Conservation (phyloP, 306 rosid species). For the Corylus heterophylla region DNA sequence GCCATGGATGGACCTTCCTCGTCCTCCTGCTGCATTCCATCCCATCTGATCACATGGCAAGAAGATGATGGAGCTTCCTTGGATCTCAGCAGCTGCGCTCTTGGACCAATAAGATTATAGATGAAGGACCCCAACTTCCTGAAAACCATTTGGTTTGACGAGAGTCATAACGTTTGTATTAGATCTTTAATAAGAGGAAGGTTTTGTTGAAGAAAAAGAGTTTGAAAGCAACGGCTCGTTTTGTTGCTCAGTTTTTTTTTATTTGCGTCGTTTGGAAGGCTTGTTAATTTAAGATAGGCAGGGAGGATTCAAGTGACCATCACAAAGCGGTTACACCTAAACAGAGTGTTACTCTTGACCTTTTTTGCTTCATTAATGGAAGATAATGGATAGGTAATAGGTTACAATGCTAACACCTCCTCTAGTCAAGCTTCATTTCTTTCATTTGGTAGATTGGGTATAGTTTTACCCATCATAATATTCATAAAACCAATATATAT, state of each 20-base stretch:
- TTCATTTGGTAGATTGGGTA: background rate
- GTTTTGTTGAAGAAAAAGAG: constrained; percentile 26
- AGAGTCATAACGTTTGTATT: constrained; percentile 16
- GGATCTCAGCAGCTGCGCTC: constrained; percentile 28
- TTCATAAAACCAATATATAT: no score
- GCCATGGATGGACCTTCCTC: constrained; percentile 32
- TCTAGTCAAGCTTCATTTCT: constrained; percentile 2
- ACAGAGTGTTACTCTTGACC: constrained; percentile 76
- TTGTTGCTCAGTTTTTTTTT: constrained; percentile 31
- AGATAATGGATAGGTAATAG: background rate
- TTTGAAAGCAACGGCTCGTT: constrained; percentile 26
- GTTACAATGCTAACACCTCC: constrained; percentile 10
- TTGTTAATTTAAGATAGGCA: constrained; percentile 37
- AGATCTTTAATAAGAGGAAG: constrained; percentile 39
- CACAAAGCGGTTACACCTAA: constrained; percentile 73
- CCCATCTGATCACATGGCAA: constrained; percentile 19
- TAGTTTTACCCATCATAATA: background rate
- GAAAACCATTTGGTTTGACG: constrained; percentile 49
- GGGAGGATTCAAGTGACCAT: constrained; percentile 10
- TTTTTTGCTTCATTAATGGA: constrained; percentile 23
- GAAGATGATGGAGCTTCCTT: constrained; percentile 37
- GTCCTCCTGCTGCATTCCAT: constrained; percentile 9
- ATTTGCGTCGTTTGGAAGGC: constrained; percentile 58
- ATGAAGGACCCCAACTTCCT: constrained; percentile 43
- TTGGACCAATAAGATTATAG: constrained; percentile 39